These are phyloP conservation scores for Talaromyces rugulosus DNA, from an alignment of 2,329 filamentous ascomycete species.

Conservation along the genomic window DNA sequence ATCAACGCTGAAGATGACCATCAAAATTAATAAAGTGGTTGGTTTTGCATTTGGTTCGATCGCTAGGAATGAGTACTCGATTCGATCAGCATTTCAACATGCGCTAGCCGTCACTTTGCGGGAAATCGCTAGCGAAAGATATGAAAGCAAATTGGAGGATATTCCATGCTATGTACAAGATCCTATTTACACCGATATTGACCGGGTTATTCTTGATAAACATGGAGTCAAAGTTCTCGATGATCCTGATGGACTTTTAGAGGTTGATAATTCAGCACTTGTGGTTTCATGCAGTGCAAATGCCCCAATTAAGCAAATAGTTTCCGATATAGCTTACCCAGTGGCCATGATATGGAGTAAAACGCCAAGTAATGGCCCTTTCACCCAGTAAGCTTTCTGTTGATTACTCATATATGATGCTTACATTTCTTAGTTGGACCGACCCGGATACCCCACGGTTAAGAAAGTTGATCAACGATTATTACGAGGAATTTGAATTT, in stretches of 20 bases:
- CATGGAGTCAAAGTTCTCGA: constrained; percentile 19
- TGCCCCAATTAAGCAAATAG: constrained; percentile 33
- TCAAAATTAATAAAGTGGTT: constrained; percentile 3
- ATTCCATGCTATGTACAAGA: constrained; percentile 22
- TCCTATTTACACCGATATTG: constrained; percentile 15
- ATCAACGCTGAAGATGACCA: neutral
- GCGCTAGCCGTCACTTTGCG: constrained; percentile 7
- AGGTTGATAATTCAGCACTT: constrained; percentile 30
- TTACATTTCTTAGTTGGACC: neutral
- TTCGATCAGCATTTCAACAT: constrained; percentile 8
- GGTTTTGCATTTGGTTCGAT: constrained; percentile 9
- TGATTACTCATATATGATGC: neutral
- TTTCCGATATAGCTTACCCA: constrained; percentile 34
- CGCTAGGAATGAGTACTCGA: neutral
- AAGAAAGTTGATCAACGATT: constrained; percentile 2
- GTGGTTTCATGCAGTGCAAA: constrained; percentile 29
- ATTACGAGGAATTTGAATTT: constrained; percentile 9
- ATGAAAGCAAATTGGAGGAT: neutral
- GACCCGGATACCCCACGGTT: constrained; percentile 2
- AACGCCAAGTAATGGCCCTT: neutral
- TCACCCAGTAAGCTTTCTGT: neutral
- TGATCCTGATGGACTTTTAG: constrained; percentile 30
- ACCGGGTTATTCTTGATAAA: constrained; percentile 14
- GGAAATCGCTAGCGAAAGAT: constrained; percentile 2
- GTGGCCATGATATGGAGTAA: constrained; percentile 21